Percentiles rank a stretch among this genome's conserved stretches.
phyloP scores from a whole-genome alignment of 2,329 filamentous ascomycete genomes.

The Leptographium procerum region DNA sequence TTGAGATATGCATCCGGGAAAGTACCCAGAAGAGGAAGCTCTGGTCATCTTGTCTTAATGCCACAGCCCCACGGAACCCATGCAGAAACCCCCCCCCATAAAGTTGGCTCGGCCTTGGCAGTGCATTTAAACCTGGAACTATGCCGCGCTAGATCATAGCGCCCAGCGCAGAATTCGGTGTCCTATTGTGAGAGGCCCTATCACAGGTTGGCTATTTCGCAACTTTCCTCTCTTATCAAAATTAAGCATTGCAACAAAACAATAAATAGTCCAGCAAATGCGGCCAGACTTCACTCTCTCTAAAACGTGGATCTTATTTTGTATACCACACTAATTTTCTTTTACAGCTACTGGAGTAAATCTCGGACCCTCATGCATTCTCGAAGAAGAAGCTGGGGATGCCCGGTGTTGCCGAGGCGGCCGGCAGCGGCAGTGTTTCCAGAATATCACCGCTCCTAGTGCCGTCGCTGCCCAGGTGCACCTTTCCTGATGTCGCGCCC shows the following conservation, averaged over 20 bases:
- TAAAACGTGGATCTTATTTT: not conserved
- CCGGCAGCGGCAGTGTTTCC: slow-evolving; percentile 44
- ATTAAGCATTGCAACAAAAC: not conserved
- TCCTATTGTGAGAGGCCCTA: no score
- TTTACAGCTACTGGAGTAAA: not conserved
- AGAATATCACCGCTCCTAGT: slow-evolving; percentile 37
- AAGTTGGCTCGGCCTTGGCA: not conserved
- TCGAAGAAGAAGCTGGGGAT: slow-evolving; percentile 16
- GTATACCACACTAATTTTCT: not conserved
- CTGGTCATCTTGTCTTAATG: no score
- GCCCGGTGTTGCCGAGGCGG: slow-evolving; percentile 71
- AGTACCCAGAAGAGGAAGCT: not conserved
- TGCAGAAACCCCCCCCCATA: no score
- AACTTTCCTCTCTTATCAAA: not conserved
- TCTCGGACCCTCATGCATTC: slow-evolving; percentile 5
- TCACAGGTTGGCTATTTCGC: no score
- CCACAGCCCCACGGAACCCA: no score
- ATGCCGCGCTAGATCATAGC: not conserved
- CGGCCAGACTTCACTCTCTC: not conserved
- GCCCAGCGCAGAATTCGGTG: not conserved
- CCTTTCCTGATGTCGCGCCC: slow-evolving; percentile 52
- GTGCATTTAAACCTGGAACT: not conserved
- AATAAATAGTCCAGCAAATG: not conserved
- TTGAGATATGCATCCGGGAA: not conserved
- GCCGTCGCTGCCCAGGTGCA: slow-evolving; percentile 23